Percentiles rank a stretch among this genome's conserved stretches.
Conservation (phyloP, 768 basidiomycete genomes). For the Rhizopogon salebrosus region DNA sequence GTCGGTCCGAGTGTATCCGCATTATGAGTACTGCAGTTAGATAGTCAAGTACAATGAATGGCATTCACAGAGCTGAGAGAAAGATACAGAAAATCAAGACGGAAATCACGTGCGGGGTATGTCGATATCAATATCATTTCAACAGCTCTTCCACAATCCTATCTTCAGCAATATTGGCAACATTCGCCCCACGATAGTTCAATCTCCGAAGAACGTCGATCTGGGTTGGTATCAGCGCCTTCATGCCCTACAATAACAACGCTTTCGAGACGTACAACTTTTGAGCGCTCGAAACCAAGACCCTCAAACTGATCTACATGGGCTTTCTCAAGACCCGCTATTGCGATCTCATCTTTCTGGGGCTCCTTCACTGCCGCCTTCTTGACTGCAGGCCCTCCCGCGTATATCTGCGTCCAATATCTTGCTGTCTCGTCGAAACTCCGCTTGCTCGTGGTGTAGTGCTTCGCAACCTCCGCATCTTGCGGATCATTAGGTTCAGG, state of each 20-base stretch:
- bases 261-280: slow-evolving; percentile 64
- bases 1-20: slow-evolving; percentile 7
- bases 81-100: slow-evolving; percentile 19
- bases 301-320: slow-evolving; percentile 83
- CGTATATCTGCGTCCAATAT: slow-evolving; percentile 93
- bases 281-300: slow-evolving; percentile 75
- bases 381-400: slow-evolving; percentile 59
- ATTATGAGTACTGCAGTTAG: slow-evolving; percentile 7
- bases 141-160: slow-evolving; percentile 83
- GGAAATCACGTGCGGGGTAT: slow-evolving; percentile 22
- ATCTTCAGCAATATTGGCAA: slow-evolving; percentile 76
- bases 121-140: slow-evolving; percentile 36
- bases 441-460: slow-evolving; percentile 82
- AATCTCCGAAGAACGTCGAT: slow-evolving; percentile 84
- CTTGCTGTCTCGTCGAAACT: slow-evolving; percentile 90
- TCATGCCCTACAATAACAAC: background rate
- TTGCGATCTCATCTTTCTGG: slow-evolving; percentile 44
- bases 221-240: slow-evolving; percentile 32
- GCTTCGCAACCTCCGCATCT: slow-evolving; percentile 97
- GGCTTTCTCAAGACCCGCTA: slow-evolving; percentile 77
- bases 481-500: slow-evolving; percentile 97
- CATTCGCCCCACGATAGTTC: slow-evolving; percentile 84
- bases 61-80: slow-evolving; percentile 18
- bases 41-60: slow-evolving; percentile 3
- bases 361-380: slow-evolving; percentile 26